A percentile compares a stretch with the other conserved stretches of the same genome.
phyloP scores from a whole-genome alignment of 2,329 filamentous ascomycete genomes.

The Microcyclospora pomicola region DNA sequence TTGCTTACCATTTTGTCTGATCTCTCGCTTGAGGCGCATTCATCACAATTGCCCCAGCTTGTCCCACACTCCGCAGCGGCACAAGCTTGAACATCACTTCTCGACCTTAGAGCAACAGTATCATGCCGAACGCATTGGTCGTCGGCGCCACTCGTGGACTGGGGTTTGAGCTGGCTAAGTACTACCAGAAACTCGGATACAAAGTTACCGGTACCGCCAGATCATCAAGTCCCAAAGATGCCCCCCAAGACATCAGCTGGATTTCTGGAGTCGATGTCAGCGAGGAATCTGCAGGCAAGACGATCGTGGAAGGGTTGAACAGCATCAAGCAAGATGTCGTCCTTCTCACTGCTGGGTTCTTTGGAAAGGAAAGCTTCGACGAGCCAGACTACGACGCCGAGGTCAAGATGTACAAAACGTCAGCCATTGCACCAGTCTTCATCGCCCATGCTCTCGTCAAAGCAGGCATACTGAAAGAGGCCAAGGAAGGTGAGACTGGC shows the following conservation, averaged over 20 bases:
- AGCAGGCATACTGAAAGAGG: slow-evolving; percentile 32
- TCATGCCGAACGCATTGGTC: slow-evolving; percentile 43
- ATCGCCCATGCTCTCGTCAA: slow-evolving; percentile 49
- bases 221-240: slow-evolving; percentile 30
- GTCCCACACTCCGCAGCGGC: no score
- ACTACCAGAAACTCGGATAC: slow-evolving; percentile 39
- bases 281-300: slow-evolving; percentile 8
- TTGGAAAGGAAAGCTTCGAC: slow-evolving; percentile 50
- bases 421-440: slow-evolving; percentile 51
- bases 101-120: neutral
- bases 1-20: no score
- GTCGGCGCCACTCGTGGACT: slow-evolving; percentile 57
- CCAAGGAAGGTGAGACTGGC: slow-evolving; percentile 20
- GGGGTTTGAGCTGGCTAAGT: slow-evolving; percentile 45
- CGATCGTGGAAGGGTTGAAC: slow-evolving; percentile 12
- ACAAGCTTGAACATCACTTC: no score
- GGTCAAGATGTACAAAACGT: slow-evolving; percentile 57
- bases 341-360: slow-evolving; percentile 57
- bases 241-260: slow-evolving; percentile 27
- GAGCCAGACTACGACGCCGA: slow-evolving; percentile 53
- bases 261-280: slow-evolving; percentile 10
- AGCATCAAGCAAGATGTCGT: slow-evolving; percentile 27
- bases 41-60: no score
- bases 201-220: slow-evolving; percentile 49
- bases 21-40: no score